These are phyloP conservation scores for Cornus kousa DNA, from an alignment of 148 eudicot genomes.

Conservation along the genomic window DNA sequence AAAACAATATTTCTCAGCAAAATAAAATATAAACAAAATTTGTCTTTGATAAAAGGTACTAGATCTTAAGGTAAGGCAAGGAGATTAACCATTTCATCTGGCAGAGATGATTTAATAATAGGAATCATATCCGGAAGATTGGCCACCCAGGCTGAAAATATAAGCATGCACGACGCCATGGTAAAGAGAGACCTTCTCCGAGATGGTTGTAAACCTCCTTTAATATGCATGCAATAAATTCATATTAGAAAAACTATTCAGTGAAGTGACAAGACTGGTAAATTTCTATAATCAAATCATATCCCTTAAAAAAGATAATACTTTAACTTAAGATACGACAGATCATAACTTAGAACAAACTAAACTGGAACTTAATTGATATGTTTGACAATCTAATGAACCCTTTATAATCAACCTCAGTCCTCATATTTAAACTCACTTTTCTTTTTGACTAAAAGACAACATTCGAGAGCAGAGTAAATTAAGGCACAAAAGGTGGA, in stretches of 20 bases:
- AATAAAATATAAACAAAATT: neutral
- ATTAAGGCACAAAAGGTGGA: neutral
- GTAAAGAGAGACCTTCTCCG: constrained; percentile 82
- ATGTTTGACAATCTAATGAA: no score
- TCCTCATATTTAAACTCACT: neutral
- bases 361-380: neutral
- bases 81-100: constrained; percentile 54
- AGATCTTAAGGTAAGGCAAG: constrained; percentile 8
- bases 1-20: constrained; percentile 2
- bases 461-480: neutral
- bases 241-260: constrained; percentile 17
- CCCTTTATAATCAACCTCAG: neutral
- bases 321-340: neutral
- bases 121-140: constrained; percentile 73
- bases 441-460: neutral
- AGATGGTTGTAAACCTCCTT: constrained; percentile 70
- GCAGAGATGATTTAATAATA: constrained; percentile 63
- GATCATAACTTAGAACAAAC: no score
- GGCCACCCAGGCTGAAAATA: constrained; percentile 73
- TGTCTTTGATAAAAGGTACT: constrained; percentile 1
- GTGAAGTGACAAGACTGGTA: neutral
- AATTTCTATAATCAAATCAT: neutral
- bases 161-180: constrained; percentile 77
- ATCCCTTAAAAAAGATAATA: neutral
- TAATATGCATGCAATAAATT: constrained; percentile 21